Conservation (phyloP, 2,329 filamentous ascomycete genomes). For the Ceratocystis huliohia region DNA sequence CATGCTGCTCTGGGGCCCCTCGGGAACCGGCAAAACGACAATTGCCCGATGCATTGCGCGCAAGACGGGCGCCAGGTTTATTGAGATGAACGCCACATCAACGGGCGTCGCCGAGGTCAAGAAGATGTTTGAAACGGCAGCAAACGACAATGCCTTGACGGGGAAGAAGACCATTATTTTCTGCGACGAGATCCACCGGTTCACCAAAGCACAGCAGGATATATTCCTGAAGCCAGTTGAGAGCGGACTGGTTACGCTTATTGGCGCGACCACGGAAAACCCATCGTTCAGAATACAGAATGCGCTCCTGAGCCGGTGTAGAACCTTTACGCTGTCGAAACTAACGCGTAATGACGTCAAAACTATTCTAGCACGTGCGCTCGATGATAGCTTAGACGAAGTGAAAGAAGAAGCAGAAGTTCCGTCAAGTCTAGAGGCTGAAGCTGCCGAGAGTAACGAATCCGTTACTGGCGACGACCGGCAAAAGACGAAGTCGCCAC, state of each 20-base stretch:
- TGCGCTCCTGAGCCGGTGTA: constrained; percentile 75
- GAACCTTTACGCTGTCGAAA: constrained; percentile 75
- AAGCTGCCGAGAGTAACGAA: neutral
- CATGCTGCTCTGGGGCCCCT: constrained; percentile 85
- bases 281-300: constrained; percentile 86
- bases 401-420: neutral
- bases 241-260: constrained; percentile 75
- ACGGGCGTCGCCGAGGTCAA: constrained; percentile 83
- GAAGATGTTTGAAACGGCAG: constrained; percentile 76
- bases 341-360: constrained; percentile 60
- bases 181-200: constrained; percentile 91
- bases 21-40: constrained; percentile 76
- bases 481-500: neutral
- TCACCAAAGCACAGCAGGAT: constrained; percentile 86
- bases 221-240: constrained; percentile 90
- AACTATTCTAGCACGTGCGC: constrained; percentile 62
- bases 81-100: constrained; percentile 91
- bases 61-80: constrained; percentile 70
- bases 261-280: constrained; percentile 94
- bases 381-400: constrained; percentile 33
- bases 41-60: constrained; percentile 84
- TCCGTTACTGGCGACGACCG: neutral
- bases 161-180: constrained; percentile 92
- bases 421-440: neutral
- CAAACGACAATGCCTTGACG: constrained; percentile 64